Evolutionary conservation across 441 rosid species (phyloP).

Genomic region (Croton laevigatus): DNA sequence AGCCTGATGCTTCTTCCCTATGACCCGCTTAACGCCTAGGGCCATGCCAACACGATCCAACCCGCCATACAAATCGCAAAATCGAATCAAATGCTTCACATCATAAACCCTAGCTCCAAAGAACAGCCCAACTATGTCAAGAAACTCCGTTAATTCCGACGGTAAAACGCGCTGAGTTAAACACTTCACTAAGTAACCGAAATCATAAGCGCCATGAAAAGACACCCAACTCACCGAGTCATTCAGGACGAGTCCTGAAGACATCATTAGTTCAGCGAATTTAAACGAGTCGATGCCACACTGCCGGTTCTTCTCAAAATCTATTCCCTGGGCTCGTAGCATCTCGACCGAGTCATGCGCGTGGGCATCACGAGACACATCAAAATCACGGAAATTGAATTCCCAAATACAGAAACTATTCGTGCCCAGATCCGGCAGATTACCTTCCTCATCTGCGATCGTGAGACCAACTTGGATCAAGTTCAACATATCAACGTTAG

Average conservation of each 20-base stretch:
- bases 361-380: constrained; percentile 39
- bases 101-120: constrained; percentile 53
- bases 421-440: constrained; percentile 54
- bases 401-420: constrained; percentile 49
- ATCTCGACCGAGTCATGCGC: constrained; percentile 56
- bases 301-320: constrained; percentile 45
- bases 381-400: constrained; percentile 60
- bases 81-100: constrained; percentile 57
- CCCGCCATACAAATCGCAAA: constrained; percentile 51
- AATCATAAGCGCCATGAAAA: constrained; percentile 70
- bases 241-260: constrained; percentile 59
- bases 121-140: constrained; percentile 36
- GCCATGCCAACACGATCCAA: constrained; percentile 47
- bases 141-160: constrained; percentile 32
- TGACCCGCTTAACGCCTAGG: constrained; percentile 40
- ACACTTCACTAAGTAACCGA: constrained; percentile 60
- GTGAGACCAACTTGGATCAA: constrained; percentile 63
- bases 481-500: constrained; percentile 52
- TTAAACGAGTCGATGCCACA: constrained; percentile 41
- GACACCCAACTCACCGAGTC: constrained; percentile 58
- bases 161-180: constrained; percentile 45
- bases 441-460: constrained; percentile 45
- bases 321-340: constrained; percentile 51
- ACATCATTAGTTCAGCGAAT: constrained; percentile 58
- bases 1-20: constrained; percentile 66